phyloP scores from a whole-genome alignment of 768 basidiomycete genomes.

The Lenzites betulinus region DNA sequence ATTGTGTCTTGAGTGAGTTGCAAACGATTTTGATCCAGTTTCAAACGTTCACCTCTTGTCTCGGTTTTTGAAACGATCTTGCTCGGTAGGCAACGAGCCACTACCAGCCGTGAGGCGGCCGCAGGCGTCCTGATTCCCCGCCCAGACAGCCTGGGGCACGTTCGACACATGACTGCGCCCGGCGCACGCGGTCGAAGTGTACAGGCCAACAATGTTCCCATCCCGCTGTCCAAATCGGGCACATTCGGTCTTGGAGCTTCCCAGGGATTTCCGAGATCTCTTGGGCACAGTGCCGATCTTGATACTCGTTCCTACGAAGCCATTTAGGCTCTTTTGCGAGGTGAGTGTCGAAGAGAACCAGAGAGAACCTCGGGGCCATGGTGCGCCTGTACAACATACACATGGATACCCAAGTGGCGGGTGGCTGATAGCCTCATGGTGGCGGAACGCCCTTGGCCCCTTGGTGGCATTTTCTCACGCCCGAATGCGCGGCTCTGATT shows the following conservation, averaged over 20 bases:
- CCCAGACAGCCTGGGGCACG: neutral
- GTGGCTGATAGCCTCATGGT: neutral
- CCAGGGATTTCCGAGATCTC: constrained; percentile 1
- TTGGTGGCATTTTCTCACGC: neutral
- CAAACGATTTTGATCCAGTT: no score
- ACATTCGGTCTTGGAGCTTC: constrained; percentile 9
- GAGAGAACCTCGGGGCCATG: neutral
- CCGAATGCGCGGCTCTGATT: no score
- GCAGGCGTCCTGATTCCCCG: no score
- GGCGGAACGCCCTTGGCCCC: neutral
- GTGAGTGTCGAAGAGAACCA: neutral
- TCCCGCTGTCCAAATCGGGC: neutral
- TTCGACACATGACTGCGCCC: constrained; percentile 12
- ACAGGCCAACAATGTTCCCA: no score
- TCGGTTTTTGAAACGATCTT: no score
- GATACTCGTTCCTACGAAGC: neutral
- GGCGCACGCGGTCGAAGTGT: no score
- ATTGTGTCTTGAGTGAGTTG: no score
- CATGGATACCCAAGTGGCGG: no score
- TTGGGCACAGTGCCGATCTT: neutral
- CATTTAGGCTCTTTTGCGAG: neutral
- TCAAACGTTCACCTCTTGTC: no score
- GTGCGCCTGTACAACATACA: neutral
- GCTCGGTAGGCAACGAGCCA: no score
- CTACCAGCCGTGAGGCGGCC: no score